phyloP scores from a whole-genome alignment of 1,284 basidiomycete species.

The Pseudozyma pruni region DNA sequence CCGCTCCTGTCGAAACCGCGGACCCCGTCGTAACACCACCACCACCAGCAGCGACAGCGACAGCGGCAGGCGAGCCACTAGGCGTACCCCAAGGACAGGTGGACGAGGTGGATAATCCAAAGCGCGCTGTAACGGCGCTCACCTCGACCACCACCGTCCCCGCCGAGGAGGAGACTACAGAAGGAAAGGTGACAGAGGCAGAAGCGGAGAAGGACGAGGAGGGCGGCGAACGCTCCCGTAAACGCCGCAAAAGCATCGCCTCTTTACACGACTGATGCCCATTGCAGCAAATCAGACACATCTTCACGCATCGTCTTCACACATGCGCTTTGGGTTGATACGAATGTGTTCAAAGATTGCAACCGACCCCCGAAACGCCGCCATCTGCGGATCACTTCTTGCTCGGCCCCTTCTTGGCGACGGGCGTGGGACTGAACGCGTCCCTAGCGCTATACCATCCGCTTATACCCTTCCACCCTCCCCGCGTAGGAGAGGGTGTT shows the following conservation, averaged over 20 bases:
- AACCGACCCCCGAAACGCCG: too few species aligned
- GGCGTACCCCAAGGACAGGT: slow-evolving; percentile 34
- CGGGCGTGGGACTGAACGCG: slow-evolving; percentile 18
- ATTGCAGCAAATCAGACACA: too few species aligned
- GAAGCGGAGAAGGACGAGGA: neutral
- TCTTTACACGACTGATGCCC: slow-evolving; percentile 11
- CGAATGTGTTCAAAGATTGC: too few species aligned
- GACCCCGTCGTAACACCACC: too few species aligned
- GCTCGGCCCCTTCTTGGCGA: neutral
- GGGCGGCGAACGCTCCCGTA: slow-evolving; percentile 9
- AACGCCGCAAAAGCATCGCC: slow-evolving; percentile 26
- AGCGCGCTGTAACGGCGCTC: slow-evolving; percentile 14
- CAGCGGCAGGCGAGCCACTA: slow-evolving; percentile 10
- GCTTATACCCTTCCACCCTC: slow-evolving; percentile 23
- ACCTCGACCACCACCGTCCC: slow-evolving; percentile 24
- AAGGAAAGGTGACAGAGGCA: neutral
- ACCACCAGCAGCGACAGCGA: neutral
- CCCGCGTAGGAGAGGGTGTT: slow-evolving; percentile 14
- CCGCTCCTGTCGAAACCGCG: too few species aligned
- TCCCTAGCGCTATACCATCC: slow-evolving; percentile 27
- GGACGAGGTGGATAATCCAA: slow-evolving; percentile 44
- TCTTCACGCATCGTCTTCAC: too few species aligned
- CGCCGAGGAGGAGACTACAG: neutral
- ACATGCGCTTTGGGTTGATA: too few species aligned
- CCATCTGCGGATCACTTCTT: neutral